Conservation (phyloP, 768 basidiomycete genomes). For the Lactifluus volemus region DNA sequence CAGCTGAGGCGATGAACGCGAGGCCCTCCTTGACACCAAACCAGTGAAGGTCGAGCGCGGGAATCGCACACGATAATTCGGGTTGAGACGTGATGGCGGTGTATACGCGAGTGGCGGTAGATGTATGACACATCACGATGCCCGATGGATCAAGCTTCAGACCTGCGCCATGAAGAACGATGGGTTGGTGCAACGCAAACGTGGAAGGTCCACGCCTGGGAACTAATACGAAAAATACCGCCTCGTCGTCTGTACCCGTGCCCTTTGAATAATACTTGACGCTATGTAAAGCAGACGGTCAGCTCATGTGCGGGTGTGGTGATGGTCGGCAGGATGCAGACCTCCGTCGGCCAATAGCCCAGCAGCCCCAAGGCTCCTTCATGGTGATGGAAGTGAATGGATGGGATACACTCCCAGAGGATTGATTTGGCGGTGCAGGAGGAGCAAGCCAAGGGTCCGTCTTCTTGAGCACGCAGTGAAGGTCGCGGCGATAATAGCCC, state of each 20-base stretch:
- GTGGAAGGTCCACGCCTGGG: conserved; percentile 11
- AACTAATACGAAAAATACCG: conserved; percentile 15
- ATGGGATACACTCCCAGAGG: conserved; percentile 20
- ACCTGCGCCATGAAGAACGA: conserved; percentile 17
- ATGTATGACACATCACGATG: conserved; percentile 5
- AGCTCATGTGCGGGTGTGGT: not conserved
- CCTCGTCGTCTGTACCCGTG: conserved; percentile 5
- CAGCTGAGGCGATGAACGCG: conserved; percentile 13
- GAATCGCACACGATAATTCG: conserved; percentile 9
- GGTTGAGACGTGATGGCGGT: conserved; percentile 7
- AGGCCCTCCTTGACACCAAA: conserved; percentile 13
- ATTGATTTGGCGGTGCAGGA: conserved; percentile 22
- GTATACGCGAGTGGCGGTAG: conserved; percentile 12
- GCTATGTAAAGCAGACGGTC: not conserved
- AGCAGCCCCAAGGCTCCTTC: conserved; percentile 27
- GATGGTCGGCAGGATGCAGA: not conserved
- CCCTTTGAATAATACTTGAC: conserved; percentile 17
- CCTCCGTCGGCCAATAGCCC: conserved; percentile 24
- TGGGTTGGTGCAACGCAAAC: conserved; percentile 16
- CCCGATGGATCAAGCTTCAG: conserved; percentile 10
- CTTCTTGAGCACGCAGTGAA: conserved; percentile 30
- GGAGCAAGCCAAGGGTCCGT: conserved; percentile 23
- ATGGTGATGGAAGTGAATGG: conserved; percentile 17
- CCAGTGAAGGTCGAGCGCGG: conserved; percentile 18
- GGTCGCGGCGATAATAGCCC: conserved; percentile 37